Evolutionary conservation across 2,329 filamentous ascomycete genomes (phyloP), one percentile per base, ranked within the genome.

Genomic region (Fonsecaea erecta): DNA sequence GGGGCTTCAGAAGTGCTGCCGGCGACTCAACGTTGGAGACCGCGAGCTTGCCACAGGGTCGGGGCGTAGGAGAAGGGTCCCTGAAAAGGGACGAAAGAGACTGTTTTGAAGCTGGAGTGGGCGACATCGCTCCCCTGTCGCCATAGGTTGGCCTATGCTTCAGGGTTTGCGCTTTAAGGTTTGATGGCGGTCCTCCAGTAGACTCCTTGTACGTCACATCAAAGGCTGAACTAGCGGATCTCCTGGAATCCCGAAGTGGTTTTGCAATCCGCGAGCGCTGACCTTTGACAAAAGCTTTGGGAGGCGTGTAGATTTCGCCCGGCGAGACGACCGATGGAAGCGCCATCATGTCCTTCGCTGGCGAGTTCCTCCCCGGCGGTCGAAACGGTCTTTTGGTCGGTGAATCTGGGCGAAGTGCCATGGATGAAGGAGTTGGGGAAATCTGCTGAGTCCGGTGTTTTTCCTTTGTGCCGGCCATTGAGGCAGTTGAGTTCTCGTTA

Each of bases 381-480:
- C 66, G 43, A 54, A 70, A 71, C 1, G 64, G 64, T 56, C 43
- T 54, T 56, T 68, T 72, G 5, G 52, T 37, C 35, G 69, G 69
- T 34, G 69, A 71, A 21, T 61, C 62, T 26, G 70, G 48, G 28
- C 64, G 65, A 34, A 43, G 12, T 6, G 55, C 52, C 30, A 60
- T 58, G 14, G 68, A 69, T 0, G 86, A 86, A 3, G 93, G 93
- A 0, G 93, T 95, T 0, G 91, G 87, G 0, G 93, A 91, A 32
- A 97, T 81, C 53, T 88, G 86, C 2, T 92, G 85, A 3, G 78
- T 72, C 69, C 59, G 64, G 3, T 65, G 67, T 59, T 65, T 71
- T 28, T 60, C 58, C 37, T 63, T 67, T 48, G 58, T 35, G 24
- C 60, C 52, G n/a, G 52, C 14, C 51, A 59, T 67, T 40, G 26